Conservation (phyloP, 2,329 filamentous ascomycete species). For the Ophiostoma sp. region DNA sequence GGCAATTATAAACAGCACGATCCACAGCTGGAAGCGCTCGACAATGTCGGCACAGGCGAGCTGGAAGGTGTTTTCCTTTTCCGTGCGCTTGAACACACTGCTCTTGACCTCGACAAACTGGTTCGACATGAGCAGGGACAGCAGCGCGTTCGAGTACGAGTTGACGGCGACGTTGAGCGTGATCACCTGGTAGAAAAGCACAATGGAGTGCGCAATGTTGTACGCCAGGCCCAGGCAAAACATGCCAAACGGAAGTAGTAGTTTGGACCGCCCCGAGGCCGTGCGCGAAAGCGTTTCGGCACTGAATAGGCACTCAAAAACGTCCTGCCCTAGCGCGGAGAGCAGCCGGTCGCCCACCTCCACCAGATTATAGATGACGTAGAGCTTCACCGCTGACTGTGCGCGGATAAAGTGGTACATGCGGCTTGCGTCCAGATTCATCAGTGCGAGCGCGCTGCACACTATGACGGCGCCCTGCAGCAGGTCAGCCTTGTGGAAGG, state of each 20-base stretch:
- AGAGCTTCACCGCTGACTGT: conserved; percentile 94
- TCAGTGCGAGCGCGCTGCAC: conserved; percentile 74
- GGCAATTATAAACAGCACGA: conserved; percentile 94
- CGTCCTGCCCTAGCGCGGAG: conserved; percentile 88
- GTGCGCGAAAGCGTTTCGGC: conserved; percentile 86
- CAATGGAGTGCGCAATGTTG: conserved; percentile 79
- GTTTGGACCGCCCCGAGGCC: conserved; percentile 80
- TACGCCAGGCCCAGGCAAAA: conserved; percentile 82
- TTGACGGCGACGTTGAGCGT: conserved; percentile 97
- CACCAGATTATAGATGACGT: conserved; percentile 97
- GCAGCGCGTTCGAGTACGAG: conserved; percentile 91
- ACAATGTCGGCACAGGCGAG: conserved; percentile 95
- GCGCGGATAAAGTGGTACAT: conserved; percentile 98
- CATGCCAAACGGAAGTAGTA: conserved; percentile 83
- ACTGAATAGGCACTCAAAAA: conserved; percentile 92
- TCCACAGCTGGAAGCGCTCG: conserved; percentile 93
- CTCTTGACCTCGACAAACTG: conserved; percentile 99
- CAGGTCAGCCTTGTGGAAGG: conserved; percentile 91
- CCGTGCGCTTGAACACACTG: conserved; percentile 97
- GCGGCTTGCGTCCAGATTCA: conserved; percentile 87
- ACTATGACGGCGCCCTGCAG: conserved; percentile 86
- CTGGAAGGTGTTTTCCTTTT: conserved; percentile 96
- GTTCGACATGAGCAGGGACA: conserved; percentile 90
- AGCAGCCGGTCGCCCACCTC: conserved; percentile 88
- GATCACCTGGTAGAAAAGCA: conserved; percentile 95